Percentiles rank a stretch among this genome's conserved stretches.
These are phyloP conservation scores for Vitis cinerea DNA, from an alignment of 164 flowering plant genomes.

Conservation along the genomic window DNA sequence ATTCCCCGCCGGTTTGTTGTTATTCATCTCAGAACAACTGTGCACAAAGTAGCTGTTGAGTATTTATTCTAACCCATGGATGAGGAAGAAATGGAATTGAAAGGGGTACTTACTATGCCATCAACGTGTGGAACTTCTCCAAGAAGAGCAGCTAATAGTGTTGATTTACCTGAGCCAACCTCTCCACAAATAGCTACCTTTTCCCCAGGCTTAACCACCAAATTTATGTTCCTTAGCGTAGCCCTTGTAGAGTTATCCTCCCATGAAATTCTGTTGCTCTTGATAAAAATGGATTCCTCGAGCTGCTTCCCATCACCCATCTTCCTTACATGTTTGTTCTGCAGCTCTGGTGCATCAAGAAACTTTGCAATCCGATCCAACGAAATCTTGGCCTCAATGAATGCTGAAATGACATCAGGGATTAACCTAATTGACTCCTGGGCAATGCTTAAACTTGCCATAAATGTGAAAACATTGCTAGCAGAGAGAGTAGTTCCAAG, in stretches of 20 bases:
- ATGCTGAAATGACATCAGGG: slow-evolving; percentile 44
- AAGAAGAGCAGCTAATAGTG: slow-evolving; percentile 61
- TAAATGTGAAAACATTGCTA: slow-evolving; percentile 41
- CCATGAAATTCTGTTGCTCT: slow-evolving; percentile 46
- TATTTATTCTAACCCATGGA: no score
- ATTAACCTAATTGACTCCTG: slow-evolving; percentile 39
- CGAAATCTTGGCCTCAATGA: slow-evolving; percentile 63
- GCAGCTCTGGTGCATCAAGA: slow-evolving; percentile 65
- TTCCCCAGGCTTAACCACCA: slow-evolving; percentile 44
- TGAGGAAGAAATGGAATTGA: neutral
- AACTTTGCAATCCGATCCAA: slow-evolving; percentile 45
- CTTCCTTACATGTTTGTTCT: slow-evolving; percentile 20
- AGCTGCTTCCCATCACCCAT: slow-evolving; percentile 1
- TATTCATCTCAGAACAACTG: no score
- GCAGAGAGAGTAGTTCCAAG: slow-evolving; percentile 30
- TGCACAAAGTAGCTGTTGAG: no score
- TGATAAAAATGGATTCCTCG: slow-evolving; percentile 31
- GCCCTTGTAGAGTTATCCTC: slow-evolving; percentile 32
- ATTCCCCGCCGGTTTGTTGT: no score
- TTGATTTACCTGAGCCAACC: slow-evolving; percentile 78
- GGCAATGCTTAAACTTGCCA: slow-evolving; percentile 35
- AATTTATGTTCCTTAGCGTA: slow-evolving; percentile 42
- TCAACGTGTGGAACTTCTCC: slow-evolving; percentile 55
- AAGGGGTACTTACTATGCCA: slow-evolving; percentile 46
- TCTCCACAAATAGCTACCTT: slow-evolving; percentile 68